Percentiles rank a stretch among this genome's conserved stretches.
Evolutionary conservation across 257 asterid species (phyloP).

Genomic region (Fraxinus cuspidata): DNA sequence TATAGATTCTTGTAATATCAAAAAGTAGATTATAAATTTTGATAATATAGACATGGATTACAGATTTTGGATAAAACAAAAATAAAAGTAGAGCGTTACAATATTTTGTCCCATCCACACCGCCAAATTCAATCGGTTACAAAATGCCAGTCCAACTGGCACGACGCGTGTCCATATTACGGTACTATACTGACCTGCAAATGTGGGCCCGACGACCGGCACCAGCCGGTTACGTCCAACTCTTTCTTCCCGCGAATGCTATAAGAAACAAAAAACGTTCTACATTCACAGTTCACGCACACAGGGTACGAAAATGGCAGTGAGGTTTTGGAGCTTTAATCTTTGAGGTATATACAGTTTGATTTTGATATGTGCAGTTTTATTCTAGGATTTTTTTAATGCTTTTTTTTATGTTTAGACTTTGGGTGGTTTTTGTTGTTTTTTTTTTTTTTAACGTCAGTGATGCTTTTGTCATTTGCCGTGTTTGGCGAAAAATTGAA

Average conservation of each 20-base stretch:
- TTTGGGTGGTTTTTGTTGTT: not conserved
- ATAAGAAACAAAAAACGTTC: conserved; percentile 26
- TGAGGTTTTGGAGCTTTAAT: conserved; percentile 14
- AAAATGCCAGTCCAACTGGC: conserved; percentile 20
- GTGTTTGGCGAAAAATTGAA: not conserved
- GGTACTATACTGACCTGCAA: conserved; percentile 22
- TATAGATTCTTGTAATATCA: not conserved
- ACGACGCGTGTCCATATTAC: conserved; percentile 33
- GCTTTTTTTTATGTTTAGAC: not conserved
- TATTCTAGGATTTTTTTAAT: no score
- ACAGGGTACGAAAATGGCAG: not conserved
- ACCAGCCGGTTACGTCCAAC: conserved; percentile 39
- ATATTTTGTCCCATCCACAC: conserved; percentile 27
- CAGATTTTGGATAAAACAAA: not conserved
- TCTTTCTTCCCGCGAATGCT: conserved; percentile 43
- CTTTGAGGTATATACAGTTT: conserved; percentile 21
- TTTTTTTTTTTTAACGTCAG: not conserved
- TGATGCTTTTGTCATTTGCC: conserved; percentile 18
- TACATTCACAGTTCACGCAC: conserved; percentile 14
- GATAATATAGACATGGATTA: not conserved
- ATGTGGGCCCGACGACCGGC: conserved; percentile 36
- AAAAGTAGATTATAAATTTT: not conserved
- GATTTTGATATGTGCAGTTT: not conserved
- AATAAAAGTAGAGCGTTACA: conserved; percentile 18
- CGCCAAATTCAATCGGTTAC: conserved; percentile 23